These are phyloP conservation scores for Solanum corneliomulleri DNA, from an alignment of 257 asterid species.

Conservation along the genomic window DNA sequence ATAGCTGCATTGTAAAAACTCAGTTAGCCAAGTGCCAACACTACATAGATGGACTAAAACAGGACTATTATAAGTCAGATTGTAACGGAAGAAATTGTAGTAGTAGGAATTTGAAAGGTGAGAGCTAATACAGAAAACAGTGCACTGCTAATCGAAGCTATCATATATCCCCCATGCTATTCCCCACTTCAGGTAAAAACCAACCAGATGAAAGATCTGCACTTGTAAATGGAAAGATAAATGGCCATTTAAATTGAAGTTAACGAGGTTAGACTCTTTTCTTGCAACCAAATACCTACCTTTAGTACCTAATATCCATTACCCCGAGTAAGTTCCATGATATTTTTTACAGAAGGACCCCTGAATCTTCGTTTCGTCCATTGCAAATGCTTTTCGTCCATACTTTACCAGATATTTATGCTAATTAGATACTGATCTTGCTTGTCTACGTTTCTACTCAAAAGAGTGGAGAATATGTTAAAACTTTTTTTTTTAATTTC, in stretches of 20 bases:
- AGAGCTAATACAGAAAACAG: not conserved
- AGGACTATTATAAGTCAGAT: not conserved
- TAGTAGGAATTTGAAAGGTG: not conserved
- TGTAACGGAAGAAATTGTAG: not conserved
- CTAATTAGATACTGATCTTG: not conserved
- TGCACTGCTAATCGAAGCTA: not conserved
- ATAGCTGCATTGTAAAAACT: not conserved
- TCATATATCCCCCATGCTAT: not conserved
- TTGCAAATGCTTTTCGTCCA: not conserved
- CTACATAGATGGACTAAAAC: not conserved
- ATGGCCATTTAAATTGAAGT: not conserved
- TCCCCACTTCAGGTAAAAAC: not conserved
- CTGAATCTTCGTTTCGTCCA: not conserved
- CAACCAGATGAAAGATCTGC: not conserved
- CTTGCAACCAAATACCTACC: not conserved
- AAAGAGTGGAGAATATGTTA: not conserved
- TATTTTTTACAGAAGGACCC: not conserved
- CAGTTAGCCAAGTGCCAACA: not conserved
- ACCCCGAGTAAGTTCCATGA: not conserved
- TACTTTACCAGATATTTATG: not conserved
- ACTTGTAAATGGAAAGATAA: not conserved
- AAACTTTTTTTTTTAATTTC: not conserved
- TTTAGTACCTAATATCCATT: not conserved
- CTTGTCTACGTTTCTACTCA: not conserved
- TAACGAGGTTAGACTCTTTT: not conserved